Evolutionary conservation across 106 monocot genomes (phyloP).

Genomic region (Apostasia ramifera): DNA sequence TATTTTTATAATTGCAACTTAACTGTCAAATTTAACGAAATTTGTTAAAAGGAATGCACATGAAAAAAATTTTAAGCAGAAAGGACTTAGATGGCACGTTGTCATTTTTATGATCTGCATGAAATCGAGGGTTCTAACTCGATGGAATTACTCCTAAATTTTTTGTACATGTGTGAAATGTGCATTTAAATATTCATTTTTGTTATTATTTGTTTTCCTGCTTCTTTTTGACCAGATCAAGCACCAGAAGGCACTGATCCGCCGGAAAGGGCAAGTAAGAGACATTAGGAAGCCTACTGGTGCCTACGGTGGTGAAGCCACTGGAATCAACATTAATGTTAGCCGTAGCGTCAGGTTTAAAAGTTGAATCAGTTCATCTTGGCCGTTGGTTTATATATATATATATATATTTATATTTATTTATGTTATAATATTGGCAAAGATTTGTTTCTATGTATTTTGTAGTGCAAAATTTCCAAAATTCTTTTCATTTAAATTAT

Average conservation of each 20-base stretch:
- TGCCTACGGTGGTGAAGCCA: constrained; percentile 79
- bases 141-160: too few species aligned
- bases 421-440: too few species aligned
- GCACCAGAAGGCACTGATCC: constrained; percentile 61
- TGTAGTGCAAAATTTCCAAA: too few species aligned
- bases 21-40: too few species aligned
- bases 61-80: too few species aligned
- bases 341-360: constrained; percentile 81
- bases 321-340: constrained; percentile 63
- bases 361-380: constrained; percentile 10
- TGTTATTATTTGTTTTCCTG: not conserved
- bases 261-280: constrained; percentile 84
- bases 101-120: not conserved
- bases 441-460: too few species aligned
- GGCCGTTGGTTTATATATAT: too few species aligned
- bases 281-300: constrained; percentile 72
- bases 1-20: too few species aligned
- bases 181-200: not conserved
- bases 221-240: constrained; percentile 42
- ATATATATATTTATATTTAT: too few species aligned
- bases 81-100: too few species aligned
- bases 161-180: not conserved
- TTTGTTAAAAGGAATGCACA: too few species aligned
- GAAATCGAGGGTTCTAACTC: not conserved
- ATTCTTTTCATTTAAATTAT: too few species aligned